These are phyloP conservation scores for Avena atlantica DNA, from an alignment of 176 grass and related monocot genomes.

Conservation along the genomic window DNA sequence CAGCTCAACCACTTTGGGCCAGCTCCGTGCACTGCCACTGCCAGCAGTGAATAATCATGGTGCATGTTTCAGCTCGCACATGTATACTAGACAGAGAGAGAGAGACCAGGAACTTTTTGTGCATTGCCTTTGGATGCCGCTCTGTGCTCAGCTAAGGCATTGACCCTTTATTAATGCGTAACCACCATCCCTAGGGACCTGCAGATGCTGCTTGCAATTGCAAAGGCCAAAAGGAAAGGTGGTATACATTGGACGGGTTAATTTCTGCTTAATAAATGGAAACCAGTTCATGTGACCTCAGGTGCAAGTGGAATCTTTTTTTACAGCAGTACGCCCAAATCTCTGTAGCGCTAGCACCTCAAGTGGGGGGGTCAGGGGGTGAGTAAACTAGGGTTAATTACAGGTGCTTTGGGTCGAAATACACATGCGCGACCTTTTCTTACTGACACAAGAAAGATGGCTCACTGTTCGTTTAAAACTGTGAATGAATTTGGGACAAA, in stretches of 20 bases:
- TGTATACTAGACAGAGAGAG: neutral
- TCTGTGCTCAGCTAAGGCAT: neutral
- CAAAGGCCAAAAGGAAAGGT: constrained; percentile 1
- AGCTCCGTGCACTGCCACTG: neutral
- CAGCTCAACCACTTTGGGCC: constrained; percentile 44
- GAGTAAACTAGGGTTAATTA: neutral
- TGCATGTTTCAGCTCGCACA: constrained; percentile 30
- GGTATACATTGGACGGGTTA: constrained; percentile 9
- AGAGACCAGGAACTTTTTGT: neutral
- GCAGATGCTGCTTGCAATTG: constrained; percentile 20
- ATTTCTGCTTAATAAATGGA: constrained; percentile 9
- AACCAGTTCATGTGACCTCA: constrained; percentile 23
- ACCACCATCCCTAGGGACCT: constrained; percentile 36
- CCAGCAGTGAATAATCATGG: constrained; percentile 51
- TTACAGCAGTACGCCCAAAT: neutral
- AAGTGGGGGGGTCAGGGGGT: no score
- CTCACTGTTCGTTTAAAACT: constrained; percentile 33
- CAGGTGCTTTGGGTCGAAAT: constrained; percentile 43
- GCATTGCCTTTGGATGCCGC: constrained; percentile 43
- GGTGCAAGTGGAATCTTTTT: constrained; percentile 1
- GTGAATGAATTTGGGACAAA: neutral
- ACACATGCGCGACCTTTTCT: constrained; percentile 43
- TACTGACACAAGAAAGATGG: constrained; percentile 24
- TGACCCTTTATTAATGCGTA: constrained; percentile 54
- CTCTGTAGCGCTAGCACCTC: neutral